Evolutionary conservation across 2,329 filamentous ascomycete species (phyloP).

Genomic region (Curvularia verruculosa): DNA sequence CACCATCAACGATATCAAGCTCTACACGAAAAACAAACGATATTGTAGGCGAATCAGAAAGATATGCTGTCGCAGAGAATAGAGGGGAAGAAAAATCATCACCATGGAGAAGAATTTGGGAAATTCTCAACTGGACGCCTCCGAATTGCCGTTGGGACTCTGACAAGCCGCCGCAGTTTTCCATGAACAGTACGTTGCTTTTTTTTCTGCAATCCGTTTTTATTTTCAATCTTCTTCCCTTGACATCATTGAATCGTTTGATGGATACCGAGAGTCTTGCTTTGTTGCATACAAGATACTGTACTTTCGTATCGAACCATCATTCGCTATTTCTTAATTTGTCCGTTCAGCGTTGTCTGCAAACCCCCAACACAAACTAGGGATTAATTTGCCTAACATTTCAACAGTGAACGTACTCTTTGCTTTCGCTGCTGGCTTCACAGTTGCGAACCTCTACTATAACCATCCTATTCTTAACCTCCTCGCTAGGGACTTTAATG

Average conservation of each 20-base stretch:
- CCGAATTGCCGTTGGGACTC: constrained; percentile 71
- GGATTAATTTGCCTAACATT: neutral
- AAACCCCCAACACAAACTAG: neutral
- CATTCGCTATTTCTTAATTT: neutral
- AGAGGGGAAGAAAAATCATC: constrained; percentile 7
- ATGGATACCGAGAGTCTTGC: neutral
- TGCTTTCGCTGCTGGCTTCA: constrained; percentile 71
- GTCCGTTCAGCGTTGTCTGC: neutral
- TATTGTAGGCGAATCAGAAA: neutral
- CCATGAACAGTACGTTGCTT: constrained; percentile 53
- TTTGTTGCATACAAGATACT: neutral
- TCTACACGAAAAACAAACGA: neutral
- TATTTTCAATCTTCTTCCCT: neutral
- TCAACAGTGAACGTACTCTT: constrained; percentile 69
- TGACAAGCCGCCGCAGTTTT: constrained; percentile 70
- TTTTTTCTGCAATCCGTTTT: neutral
- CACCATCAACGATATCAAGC: neutral
- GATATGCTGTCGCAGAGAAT: neutral
- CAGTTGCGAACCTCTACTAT: constrained; percentile 83
- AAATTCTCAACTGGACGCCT: constrained; percentile 64
- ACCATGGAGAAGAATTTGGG: constrained; percentile 31
- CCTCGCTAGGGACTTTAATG: constrained; percentile 72
- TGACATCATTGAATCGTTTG: neutral
- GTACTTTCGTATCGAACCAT: neutral
- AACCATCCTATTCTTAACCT: constrained; percentile 80